Base-by-base conservation (phyloP, 1,284 basidiomycete genomes). In the Baeospora myosura region DNA sequence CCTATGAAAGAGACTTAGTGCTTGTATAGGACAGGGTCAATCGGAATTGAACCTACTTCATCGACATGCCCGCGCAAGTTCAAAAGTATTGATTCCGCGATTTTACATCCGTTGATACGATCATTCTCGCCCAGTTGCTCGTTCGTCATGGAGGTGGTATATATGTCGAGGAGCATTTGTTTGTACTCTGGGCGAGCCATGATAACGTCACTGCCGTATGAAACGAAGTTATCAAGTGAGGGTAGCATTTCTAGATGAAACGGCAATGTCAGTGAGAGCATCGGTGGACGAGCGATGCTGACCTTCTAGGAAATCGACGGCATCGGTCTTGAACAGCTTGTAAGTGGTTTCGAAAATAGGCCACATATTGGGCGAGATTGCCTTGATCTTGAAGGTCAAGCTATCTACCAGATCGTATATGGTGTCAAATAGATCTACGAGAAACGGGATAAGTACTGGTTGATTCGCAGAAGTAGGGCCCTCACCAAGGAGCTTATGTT, bases 211-310 rank as follows among this genome's bases (percentile, higher is more conserved):
- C 76, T 71, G 7, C 91, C 91, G 56, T 82, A 94, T 10, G 86
- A 88, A 40, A 95, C 72, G 60, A 91, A 89, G 69, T 95, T 95
- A 68, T 93, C 89, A 42, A 95, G 64, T 2, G 86, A 81, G 5
- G 88, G 86, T 32, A 92, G 72, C 88, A 93, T 93, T 59, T 95
- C 91, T 86, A 53, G 16, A 35, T 25, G 22, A n/a, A 16, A 14
- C 14, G 34, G 20, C n/a, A 12, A 17, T 45, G 32, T 45, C 18
- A 31, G 20, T 29, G 17, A 37, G 23, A 10, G 3, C 3, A 22
- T 38, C 2, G 10, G 12, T n/a, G 8, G 29, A 29, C 32, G 34
- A 35, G 16, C 12, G n/a, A 38, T 16, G 36, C 68, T 36, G 42
- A 82, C 86, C 87, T 50, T 89, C 85, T 42, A 91, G 69, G 69